Base-by-base conservation (phyloP, 2,329 filamentous ascomycete genomes). In the Aspergillus nomiae region DNA sequence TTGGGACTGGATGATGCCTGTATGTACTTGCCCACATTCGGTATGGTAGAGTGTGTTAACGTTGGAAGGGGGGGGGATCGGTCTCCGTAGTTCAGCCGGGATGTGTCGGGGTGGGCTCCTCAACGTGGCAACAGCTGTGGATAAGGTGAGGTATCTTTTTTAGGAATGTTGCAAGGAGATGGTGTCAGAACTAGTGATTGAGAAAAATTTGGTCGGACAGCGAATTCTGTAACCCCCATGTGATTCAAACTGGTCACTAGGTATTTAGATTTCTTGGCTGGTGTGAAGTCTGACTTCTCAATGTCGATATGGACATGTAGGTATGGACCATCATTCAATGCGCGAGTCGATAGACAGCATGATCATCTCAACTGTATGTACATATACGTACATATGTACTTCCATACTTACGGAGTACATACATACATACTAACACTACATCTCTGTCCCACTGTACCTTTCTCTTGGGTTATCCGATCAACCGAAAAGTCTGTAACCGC, bases 1-100 rank as follows among this genome's bases (percentile, higher is more conserved):
- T 8, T 51, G 48, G 32, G 32, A 34, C 32, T 34, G 32, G 32
- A 34, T 34, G 32, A 36, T 30, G 14, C n/a, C 14, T 32, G 24
- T 28, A 30, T 30, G 26, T 32, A 34, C 51, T 55, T 55, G 21
- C 8, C 51, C 10, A 26, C 14, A 38, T 38, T 36, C 32, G 51
- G 51, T 38, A 21, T 55, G 36, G 51, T 54, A 54, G 14, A 21
- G 30, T 38, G 32, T 26, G 32, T 26, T 36, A 38, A 38, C 34
- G 32, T 38, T 38, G 51, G 38, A 55, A 21, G 36, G 38, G 51
- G 51, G 34, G 36, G 38, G 51, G 51, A 38, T 55, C 32, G 51
- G 32, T 55, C 51, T 55, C 51, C 51, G 51, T 55, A 55, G 32
- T 55, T 55, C 51, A 55, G 34, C 51, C 51, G 32, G 41, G 30